Evolutionary conservation across 202 grass and related monocot genomes (phyloP), one percentile per base, ranked within the genome.

Genomic region (Dendrocalamus latiflorus): DNA sequence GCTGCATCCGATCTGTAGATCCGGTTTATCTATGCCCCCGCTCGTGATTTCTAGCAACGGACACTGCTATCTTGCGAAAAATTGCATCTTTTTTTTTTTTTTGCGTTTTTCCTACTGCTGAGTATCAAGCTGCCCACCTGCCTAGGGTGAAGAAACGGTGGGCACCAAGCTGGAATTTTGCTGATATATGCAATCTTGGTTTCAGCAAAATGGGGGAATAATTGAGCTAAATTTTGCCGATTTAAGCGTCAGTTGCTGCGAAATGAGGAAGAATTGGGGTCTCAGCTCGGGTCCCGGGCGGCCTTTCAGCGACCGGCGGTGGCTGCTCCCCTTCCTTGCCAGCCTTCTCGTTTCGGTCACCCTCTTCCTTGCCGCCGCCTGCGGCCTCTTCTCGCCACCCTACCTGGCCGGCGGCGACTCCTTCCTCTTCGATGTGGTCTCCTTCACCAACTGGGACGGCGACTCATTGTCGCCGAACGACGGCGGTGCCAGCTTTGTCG

Each of bases 291-390:
- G 78, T 18, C 74, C 79, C 24, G 72, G 68, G 25, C 90, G 92
- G 70, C 60, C 93, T 16, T 98, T 91, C 50, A 62, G 44, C 16
- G 93, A 98, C 83, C 88, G 89, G 51, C 67, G 93, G 38, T 98
- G 95, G 95, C 83, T 98, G 18, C 83, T 95, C 18, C 92, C 95
- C 14, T 98, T 98, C 74, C 42, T 93, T 9, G 89, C 89, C 5
- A 98, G 91, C 72, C 59, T 98, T 24, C 89, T 98, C 28, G 87
- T 98, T 6, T 91, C 85, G 18, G 54, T 79, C 34, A 89, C 89
- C 20, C 87, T 98, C 76, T 60, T 98, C 42, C 65, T 98, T 30
- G 93, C 92, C 53, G 82, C 82, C 11, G 57, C 83, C 14, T 91
- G 85, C 73, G 95, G 95, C 42, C 79, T 98, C 47, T 95, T 98